Base-by-base conservation (phyloP, 352 stramenopile species). In the Globisporangium camurandrum region DNA sequence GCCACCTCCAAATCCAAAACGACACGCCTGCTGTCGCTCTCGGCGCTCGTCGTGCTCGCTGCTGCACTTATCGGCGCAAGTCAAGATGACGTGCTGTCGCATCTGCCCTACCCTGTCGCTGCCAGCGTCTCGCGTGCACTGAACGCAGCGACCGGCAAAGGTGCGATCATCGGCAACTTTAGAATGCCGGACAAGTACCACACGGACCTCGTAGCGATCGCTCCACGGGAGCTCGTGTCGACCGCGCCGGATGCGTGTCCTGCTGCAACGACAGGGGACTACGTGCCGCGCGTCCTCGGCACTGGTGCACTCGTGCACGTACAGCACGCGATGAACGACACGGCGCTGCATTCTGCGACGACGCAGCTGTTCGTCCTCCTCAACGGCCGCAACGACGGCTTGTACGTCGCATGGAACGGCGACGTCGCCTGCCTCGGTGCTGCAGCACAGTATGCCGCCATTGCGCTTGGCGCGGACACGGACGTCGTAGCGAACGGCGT, bases 331-430 rank as follows among this genome's bases (percentile, higher is more conserved):
- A 88, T 87, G 71, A 27, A 23, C 46, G 33, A 61, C 57, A 3
- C 31, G 54, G 39, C 42, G 19, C 42, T 57, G 14, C 30, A n/a
- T 23, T 48, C 61, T 10, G 61, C 62, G 30, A 14, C 23, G 12
- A 51, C 62, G 7, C 68, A 66, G 54, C 51, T 88, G 38, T 93
- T 93, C 50, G 83, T 93, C 63, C 82, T 93, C 71, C 75, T 93
- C 56, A 93, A 93, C 46, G 81, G 81, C 11, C 72, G 59, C 16
- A 93, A 90, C 46, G 70, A 89, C 28, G 81, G 81, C 8, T 49
- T 93, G 44, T 90, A 89, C 62, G 75, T 87, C 43, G 69, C 69
- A 5, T 93, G 76, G 75, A 90, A 88, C 52, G 73, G 80, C 14
- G 52, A 88, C 31, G 88, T 85, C 40, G 64, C 68, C 11, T 90